Base-by-base conservation (phyloP, 768 basidiomycete genomes). In the Leccinum boreale region DNA sequence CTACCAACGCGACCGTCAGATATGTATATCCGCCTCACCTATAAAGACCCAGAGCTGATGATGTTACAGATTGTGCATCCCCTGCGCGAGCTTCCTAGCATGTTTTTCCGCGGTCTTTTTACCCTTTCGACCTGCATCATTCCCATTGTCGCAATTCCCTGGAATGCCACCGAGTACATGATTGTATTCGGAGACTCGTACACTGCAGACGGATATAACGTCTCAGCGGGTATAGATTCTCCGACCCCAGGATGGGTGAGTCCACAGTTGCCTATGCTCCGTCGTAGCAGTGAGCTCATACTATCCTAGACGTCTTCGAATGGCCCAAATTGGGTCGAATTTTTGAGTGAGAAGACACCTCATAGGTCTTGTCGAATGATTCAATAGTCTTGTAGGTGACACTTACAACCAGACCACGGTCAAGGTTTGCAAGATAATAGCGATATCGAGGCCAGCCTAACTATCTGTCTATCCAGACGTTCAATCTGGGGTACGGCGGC, bases 121-220 rank as follows among this genome's bases (percentile, higher is more conserved):
- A 15, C 26, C 9, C 51, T 60, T 31, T 31, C 46, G 42, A 24
- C 39, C 33, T 9, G 57, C 45, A 57, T 29, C 39, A 15, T 60
- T 31, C 42, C 62, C 4, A 21, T 58, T 24, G 58, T 50, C 15
- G 66, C 73, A 5, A 68, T 69, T 52, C 76, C 79, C 7, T 85
- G 84, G 85, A 75, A 73, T 12, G 73, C 74, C 14, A 85, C 80
- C 5, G 70, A 84, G 58, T 85, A 78, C 64, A 62, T 86, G 52
- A 82, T 87, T 59, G 75, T 79, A 2, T 86, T 86, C 61, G 85
- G 85, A 10, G 85, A 86, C 62, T 86, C 83, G 1, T 86, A 86
- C 67, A 83, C 82, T 1, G 73, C 81, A 4, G 78, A 80, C 55
- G 84, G 85, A 9, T 86, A 78, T 65, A 85, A 85, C 60, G 75